Base-by-base conservation (phyloP, 2,329 filamentous ascomycete genomes). In the Neofusicoccum parvum region DNA sequence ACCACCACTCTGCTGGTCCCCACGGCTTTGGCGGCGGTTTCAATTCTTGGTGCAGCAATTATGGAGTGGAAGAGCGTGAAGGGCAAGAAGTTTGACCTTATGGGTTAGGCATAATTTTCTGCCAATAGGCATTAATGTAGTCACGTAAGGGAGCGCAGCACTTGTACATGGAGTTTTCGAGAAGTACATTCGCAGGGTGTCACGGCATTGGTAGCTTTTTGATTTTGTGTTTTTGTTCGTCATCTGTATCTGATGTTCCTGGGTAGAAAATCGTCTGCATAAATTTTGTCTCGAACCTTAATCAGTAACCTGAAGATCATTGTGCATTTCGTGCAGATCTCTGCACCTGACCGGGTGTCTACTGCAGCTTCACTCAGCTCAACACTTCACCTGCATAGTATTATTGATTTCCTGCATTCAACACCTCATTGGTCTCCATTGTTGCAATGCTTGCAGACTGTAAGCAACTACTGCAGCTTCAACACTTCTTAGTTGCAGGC, bases 1-100 rank as follows among this genome's bases (percentile, higher is more conserved):
- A 66, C 80, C 1, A 75, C 80, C 54, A 81, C 82, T 2, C 90
- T 88, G 70, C 81, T 83, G 65, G 82, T 89, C 11, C 51, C 15
- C 81, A 80, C 4, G 74, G 87, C 15, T 80, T 82, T 5, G 76
- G 87, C 39, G 32, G 56, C 39, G 14, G 56, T 46, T 34, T 45
- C 56, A n/a, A 46, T 60, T 2, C 14, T 60, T 6, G 56, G 39
- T 6, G 39, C 56, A 12, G 39, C 32, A 12, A 15, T 60, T 9
- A 48, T 60, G 39, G 56, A 60, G 56, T 46, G 39, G 56, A 60
- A 60, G 56, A 60, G 56, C 56, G 56, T 60, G 39, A 60, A 60
- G 56, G 43, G 39, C 23, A 60, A 60, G 56, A 48, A 60, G 51
- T 54, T 54, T 39, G 51, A 54, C 17, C 51, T 54, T 14, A n/a